Evolutionary conservation across 2,329 filamentous ascomycete genomes (phyloP), one percentile per base, ranked within the genome.

Genomic region (Aureobasidium sp.): DNA sequence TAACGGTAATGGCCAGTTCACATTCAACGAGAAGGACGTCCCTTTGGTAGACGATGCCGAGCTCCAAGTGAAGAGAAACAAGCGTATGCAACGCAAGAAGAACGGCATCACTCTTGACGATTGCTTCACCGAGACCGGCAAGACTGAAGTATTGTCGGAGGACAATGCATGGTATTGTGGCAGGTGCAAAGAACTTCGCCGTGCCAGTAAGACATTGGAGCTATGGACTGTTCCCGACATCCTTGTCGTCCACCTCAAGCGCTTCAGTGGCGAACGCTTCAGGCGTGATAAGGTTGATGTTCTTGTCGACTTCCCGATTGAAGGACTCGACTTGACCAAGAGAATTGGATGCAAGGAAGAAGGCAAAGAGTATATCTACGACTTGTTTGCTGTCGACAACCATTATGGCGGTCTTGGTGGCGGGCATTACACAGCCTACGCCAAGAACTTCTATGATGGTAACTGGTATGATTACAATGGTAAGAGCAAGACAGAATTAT

Each of bases 121-220:
- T 68, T 99, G 94, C 71, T 83, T 99, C 60, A 88, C 92, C 63
- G 94, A 97, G 74, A 97, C 96, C 67, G 90, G 94, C 70, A 93
- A 93, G 72, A 89, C 92, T 64, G 94, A 99, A 75, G 86, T 96
- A 15, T 79, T 99, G 5, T 97, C 93, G 0, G 91, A 97, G 72
- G 89, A 95, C 70, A 95, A 99, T 72, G 93, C 91, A 64, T 99
- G 94, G 94, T 97, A 95, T 72, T 99, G 94, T 71, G 93, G 91
- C 62, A 85, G 91, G 33, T 99, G 94, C 81, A 97, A 97, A 73
- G 90, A 96, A 69, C 88, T 96, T 69, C 86, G 91, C 17, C 87
- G 91, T 64, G 94, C 94, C 22, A 92, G 88, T 76, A 99, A 99
- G 79, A 97, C 94, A 70, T 91, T 99, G 59, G 92, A 97, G 71